A percentile compares a stretch with the other conserved stretches of the same genome.
Evolutionary conservation across 352 stramenopile species (phyloP).

Genomic region (Phytophthora foliorum): DNA sequence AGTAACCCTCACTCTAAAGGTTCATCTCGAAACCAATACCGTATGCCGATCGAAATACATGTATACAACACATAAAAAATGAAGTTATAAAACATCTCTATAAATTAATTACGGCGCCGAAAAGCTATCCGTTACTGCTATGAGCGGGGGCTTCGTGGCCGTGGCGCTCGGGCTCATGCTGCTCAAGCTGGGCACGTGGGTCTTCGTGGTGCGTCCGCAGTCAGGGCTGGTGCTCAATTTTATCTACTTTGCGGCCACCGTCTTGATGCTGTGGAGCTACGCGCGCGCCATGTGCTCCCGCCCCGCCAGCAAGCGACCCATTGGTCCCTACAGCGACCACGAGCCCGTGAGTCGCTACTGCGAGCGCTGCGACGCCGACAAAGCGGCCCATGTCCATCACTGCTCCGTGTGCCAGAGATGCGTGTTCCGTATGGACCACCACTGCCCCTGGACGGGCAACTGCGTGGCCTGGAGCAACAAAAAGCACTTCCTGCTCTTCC

Average conservation of each 20-base stretch:
- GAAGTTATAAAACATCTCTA: no score
- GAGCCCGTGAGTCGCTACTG: slow-evolving; percentile 65
- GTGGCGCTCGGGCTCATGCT: slow-evolving; percentile 74
- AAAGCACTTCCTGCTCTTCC: slow-evolving; percentile 86
- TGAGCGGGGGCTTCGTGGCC: slow-evolving; percentile 52
- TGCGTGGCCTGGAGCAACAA: slow-evolving; percentile 90
- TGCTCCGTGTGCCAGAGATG: slow-evolving; percentile 82
- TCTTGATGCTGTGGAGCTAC: slow-evolving; percentile 88
- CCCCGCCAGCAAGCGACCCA: slow-evolving; percentile 25
- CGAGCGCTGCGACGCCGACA: slow-evolving; percentile 76
- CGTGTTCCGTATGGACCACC: slow-evolving; percentile 89
- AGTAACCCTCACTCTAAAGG: no score
- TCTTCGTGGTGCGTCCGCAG: slow-evolving; percentile 44
- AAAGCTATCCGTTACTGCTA: slow-evolving; percentile 19
- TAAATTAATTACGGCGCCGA: no score
- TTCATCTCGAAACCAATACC: no score
- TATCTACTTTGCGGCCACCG: slow-evolving; percentile 48
- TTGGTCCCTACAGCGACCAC: neutral
- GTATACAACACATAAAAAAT: no score
- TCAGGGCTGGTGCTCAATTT: slow-evolving; percentile 35
- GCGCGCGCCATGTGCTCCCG: slow-evolving; percentile 48
- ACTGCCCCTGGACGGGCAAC: slow-evolving; percentile 89
- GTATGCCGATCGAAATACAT: no score
- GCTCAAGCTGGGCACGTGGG: slow-evolving; percentile 69
- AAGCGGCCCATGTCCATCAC: slow-evolving; percentile 73